Conservation (phyloP, 495 filamentous ascomycete genomes). For the Penicillium ucsense region DNA sequence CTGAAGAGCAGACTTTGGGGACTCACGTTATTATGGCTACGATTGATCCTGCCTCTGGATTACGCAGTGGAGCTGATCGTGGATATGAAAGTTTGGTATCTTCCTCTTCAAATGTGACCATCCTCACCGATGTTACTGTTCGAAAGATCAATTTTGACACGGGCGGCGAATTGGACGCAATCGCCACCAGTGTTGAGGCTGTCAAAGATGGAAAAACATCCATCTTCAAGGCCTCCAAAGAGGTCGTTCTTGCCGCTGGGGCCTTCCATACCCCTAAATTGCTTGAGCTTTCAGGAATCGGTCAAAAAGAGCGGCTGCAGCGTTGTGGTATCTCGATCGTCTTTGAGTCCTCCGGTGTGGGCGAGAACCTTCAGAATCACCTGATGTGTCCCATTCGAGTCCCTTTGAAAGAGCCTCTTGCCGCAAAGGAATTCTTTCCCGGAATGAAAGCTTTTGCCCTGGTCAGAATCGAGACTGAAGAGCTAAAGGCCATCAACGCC, state of each 20-base stretch:
- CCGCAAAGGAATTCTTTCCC: not conserved
- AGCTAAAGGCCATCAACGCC: not conserved
- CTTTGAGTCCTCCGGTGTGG: conserved; percentile 28
- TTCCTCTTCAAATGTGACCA: conserved; percentile 33
- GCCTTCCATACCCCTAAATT: conserved; percentile 42
- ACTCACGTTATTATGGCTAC: conserved; percentile 11
- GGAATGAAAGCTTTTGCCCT: conserved; percentile 6
- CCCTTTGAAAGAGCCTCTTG: conserved; percentile 2
- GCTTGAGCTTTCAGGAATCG: conserved; percentile 44
- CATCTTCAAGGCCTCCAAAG: conserved; percentile 15
- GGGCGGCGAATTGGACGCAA: not conserved
- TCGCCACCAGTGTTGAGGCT: conserved; percentile 25
- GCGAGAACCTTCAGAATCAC: conserved; percentile 37
- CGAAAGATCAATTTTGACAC: conserved; percentile 27
- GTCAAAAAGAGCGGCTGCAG: conserved; percentile 1
- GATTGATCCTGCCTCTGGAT: conserved; percentile 16
- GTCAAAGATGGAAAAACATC: conserved; percentile 8
- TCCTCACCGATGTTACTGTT: conserved; percentile 40
- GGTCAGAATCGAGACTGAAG: conserved; percentile 3
- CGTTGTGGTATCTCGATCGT: conserved; percentile 16
- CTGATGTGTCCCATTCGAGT: conserved; percentile 5
- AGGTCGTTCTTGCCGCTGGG: conserved; percentile 46
- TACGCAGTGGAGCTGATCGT: conserved; percentile 19
- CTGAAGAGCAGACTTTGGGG: conserved; percentile 5
- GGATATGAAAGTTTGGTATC: conserved; percentile 32